Evolutionary conservation across 1,284 basidiomycete species (phyloP).

Genomic region (Singerocomus inundabilis): DNA sequence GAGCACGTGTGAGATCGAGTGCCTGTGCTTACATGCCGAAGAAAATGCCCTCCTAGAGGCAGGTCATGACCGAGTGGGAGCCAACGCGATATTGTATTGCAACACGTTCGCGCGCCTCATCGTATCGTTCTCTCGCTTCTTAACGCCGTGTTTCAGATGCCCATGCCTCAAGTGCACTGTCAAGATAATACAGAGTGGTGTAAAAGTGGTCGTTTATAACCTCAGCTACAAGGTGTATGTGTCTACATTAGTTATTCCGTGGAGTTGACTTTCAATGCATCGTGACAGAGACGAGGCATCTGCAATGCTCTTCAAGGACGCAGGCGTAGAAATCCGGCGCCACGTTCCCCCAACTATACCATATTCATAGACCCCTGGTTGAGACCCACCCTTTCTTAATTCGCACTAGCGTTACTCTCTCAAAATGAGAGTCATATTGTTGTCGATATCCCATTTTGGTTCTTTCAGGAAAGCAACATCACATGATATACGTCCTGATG

Average conservation of each 20-base stretch:
- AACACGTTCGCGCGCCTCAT: constrained; percentile 56
- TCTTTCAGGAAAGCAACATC: constrained; percentile 52
- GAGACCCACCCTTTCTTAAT: not conserved
- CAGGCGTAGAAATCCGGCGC: constrained; percentile 75
- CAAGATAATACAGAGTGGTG: constrained; percentile 96
- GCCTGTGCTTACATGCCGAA: constrained; percentile 96
- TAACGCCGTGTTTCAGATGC: constrained; percentile 57
- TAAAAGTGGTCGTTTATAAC: constrained; percentile 94
- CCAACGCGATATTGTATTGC: constrained; percentile 88
- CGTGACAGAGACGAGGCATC: constrained; percentile 72
- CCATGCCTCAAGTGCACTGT: constrained; percentile 95
- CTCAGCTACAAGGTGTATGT: constrained; percentile 91
- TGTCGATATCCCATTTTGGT: constrained; percentile 57
- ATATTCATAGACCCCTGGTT: constrained; percentile 14
- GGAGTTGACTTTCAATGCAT: not conserved
- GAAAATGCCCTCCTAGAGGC: constrained; percentile 97
- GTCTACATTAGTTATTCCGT: not conserved
- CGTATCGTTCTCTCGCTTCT: not conserved
- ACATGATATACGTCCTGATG: constrained; percentile 42
- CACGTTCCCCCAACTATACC: constrained; percentile 42
- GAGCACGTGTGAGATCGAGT: constrained; percentile 57
- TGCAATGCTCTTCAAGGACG: constrained; percentile 72
- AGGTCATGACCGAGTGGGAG: constrained; percentile 81
- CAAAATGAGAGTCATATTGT: constrained; percentile 52
- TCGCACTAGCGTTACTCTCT: constrained; percentile 7